A percentile compares a stretch with the other conserved stretches of the same genome.
Conservation (phyloP, 768 basidiomycete species). For the Leccinum boreale region DNA sequence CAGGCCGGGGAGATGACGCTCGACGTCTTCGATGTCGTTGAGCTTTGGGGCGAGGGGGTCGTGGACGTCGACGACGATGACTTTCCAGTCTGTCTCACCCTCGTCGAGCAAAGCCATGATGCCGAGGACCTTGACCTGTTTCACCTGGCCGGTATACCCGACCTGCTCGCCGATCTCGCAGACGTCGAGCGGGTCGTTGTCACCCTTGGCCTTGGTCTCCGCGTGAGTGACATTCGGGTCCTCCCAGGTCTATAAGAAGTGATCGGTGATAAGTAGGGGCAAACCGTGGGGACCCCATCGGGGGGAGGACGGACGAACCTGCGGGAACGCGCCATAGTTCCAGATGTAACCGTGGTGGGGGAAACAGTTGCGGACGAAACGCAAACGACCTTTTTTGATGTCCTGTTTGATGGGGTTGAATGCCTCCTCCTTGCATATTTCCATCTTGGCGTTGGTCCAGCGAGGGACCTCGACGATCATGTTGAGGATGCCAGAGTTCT, state of each 20-base stretch:
- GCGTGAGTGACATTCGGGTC: slow-evolving; percentile 83
- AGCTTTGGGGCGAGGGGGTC: slow-evolving; percentile 95
- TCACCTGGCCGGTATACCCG: slow-evolving; percentile 94
- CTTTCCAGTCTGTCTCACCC: slow-evolving; percentile 99
- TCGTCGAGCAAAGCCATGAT: slow-evolving; percentile 99
- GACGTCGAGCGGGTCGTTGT: slow-evolving; percentile 99
- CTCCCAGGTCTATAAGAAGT: slow-evolving; percentile 82
- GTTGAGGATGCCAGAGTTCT: slow-evolving; percentile 93
- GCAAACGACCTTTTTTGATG: slow-evolving; percentile 92
- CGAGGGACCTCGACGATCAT: slow-evolving; percentile 98
- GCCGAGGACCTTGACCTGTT: slow-evolving; percentile 99
- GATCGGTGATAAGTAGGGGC: not conserved
- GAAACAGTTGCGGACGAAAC: slow-evolving; percentile 99
- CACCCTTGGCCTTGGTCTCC: slow-evolving; percentile 98
- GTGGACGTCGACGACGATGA: slow-evolving; percentile 94
- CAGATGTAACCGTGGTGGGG: slow-evolving; percentile 99
- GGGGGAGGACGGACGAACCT: slow-evolving; percentile 52
- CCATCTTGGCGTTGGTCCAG: slow-evolving; percentile 99
- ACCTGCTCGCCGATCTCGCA: slow-evolving; percentile 99
- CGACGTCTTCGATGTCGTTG: slow-evolving; percentile 99
- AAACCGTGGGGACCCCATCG: not conserved
- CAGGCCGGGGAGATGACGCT: slow-evolving; percentile 94
- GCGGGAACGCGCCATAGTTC: slow-evolving; percentile 99
- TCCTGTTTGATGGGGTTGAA: slow-evolving; percentile 99
- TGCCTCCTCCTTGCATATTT: slow-evolving; percentile 96